Base-by-base conservation (phyloP, 257 asterid genomes). In the Mentha longifolia region DNA sequence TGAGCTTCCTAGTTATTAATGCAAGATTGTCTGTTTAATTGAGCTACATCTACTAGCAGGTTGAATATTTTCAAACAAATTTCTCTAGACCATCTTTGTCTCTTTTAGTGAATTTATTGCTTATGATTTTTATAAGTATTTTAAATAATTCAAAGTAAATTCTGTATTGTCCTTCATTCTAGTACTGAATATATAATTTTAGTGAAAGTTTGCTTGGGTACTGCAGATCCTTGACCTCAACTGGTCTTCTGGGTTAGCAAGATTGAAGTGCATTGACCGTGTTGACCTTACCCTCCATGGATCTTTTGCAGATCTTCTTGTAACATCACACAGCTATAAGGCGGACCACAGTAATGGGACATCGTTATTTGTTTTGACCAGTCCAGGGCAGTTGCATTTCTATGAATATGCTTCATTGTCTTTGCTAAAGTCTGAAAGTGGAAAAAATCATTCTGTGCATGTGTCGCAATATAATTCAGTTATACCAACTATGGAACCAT, bases 201-300 rank as follows among this genome's bases (percentile, higher is more conserved):
- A 52, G 33, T 28, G 60, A 64, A 77, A 54, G 33, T 76, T 62
- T 39, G 64, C 72, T 69, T 74, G 51, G 20, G 65, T 65, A 42
- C 73, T 82, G 79, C 98, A 95, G 99, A 85, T 95, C 75, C 92
- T 95, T 16, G 88, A 88, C 81, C 95, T 95, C 77, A 92, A 95
- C 79, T 95, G 99, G 98, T 95, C 99, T 68, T 87, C 88, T 58
- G 97, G 98, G 61, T 81, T 91, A 75, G 77, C 87, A 75, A 85
- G 79, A 73, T 62, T 95, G 86, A 92, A 92, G 84, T 92, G 97
- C 76, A 67, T 84, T 22, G 87, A 80, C 64, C 96, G 95, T 60
- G 79, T 95, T 81, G 97, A 95, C 86, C 97, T 91, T 77, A 85
- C 85, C 49, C 95, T 95, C 74, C 79, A 76, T 79, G 97, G 98